These are phyloP conservation scores for Apostasia shenzhenica DNA, from an alignment of 106 monocot genomes.

Conservation along the genomic window DNA sequence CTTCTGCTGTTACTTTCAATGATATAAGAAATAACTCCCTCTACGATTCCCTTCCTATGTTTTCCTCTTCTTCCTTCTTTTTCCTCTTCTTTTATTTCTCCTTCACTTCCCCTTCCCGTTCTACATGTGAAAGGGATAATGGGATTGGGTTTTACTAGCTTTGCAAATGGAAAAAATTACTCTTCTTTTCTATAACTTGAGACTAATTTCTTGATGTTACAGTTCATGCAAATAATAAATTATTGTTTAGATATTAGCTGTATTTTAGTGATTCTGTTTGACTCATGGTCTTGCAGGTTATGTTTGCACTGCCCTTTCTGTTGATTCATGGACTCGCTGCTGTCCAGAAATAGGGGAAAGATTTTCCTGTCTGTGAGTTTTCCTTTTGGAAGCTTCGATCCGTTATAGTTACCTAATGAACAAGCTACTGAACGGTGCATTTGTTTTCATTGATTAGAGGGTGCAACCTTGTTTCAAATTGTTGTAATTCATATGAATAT, in stretches of 20 bases:
- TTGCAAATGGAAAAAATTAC: not conserved
- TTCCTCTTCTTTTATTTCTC: too few species aligned
- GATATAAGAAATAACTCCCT: too few species aligned
- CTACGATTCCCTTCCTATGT: too few species aligned
- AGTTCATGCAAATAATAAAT: not conserved
- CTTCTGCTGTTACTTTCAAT: too few species aligned
- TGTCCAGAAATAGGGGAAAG: conserved; percentile 59
- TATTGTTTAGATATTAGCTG: not conserved
- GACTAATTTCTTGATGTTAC: not conserved
- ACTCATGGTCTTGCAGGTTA: conserved; percentile 46
- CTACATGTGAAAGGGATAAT: too few species aligned
- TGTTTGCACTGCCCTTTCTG: conserved; percentile 63
- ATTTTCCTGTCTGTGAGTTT: conserved; percentile 91
- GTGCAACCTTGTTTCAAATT: conserved; percentile 74
- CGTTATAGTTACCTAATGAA: not conserved
- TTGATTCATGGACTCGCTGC: conserved; percentile 57
- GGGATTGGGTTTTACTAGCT: not conserved
- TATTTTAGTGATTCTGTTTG: not conserved
- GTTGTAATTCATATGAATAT: conserved; percentile 93
- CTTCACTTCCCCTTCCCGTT: too few species aligned
- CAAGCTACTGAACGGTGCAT: conserved; percentile 1
- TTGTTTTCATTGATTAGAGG: conserved; percentile 46
- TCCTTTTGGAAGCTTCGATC: not conserved
- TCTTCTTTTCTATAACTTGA: not conserved
- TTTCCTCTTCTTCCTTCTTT: too few species aligned